A percentile compares a stretch with the other conserved stretches of the same genome.
Conservation (phyloP, 2,329 filamentous ascomycete species). For the Lachnellula occidentalis region DNA sequence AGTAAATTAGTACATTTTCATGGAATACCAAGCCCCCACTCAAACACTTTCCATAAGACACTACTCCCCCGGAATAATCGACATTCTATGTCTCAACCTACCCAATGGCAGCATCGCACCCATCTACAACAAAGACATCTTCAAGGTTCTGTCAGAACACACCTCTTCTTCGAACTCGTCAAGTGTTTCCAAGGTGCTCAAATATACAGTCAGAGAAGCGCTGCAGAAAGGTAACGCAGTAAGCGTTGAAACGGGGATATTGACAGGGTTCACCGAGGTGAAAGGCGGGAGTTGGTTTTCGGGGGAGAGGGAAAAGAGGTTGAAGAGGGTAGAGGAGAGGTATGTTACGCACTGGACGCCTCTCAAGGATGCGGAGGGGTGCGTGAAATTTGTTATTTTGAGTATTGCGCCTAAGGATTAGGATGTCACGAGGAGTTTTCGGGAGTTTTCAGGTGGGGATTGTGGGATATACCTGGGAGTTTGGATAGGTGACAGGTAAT, state of each 20-base stretch:
- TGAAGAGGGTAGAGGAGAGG: conserved; percentile 22
- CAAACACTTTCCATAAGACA: conserved; percentile 38
- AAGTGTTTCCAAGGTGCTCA: conserved; percentile 39
- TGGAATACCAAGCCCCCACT: conserved; percentile 29
- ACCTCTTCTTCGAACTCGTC: conserved; percentile 30
- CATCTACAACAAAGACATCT: conserved; percentile 46
- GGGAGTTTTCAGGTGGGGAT: too few relatives aligned
- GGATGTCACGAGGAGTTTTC: too few relatives aligned
- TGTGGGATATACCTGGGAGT: too few relatives aligned
- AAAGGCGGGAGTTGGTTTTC: conserved; percentile 15
- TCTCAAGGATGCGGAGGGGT: conserved; percentile 35
- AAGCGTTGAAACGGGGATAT: conserved; percentile 25
- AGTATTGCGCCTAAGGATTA: conserved; percentile 27
- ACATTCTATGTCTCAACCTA: conserved; percentile 40
- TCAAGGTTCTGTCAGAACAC: conserved; percentile 47
- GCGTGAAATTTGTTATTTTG: conserved; percentile 32
- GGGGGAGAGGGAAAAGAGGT: conserved; percentile 2
- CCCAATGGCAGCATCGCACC: conserved; percentile 30
- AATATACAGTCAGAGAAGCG: conserved; percentile 37
- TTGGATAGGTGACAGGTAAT: too few relatives aligned
- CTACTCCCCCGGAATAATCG: conserved; percentile 42
- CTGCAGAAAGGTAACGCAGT: conserved; percentile 22
- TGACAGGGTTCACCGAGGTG: conserved; percentile 23
- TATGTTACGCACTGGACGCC: conserved; percentile 38
- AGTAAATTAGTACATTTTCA: conserved; percentile 34